Evolutionary conservation across 805 yeast species (phyloP).

Genomic region (Helenozyma baotianmanensis): DNA sequence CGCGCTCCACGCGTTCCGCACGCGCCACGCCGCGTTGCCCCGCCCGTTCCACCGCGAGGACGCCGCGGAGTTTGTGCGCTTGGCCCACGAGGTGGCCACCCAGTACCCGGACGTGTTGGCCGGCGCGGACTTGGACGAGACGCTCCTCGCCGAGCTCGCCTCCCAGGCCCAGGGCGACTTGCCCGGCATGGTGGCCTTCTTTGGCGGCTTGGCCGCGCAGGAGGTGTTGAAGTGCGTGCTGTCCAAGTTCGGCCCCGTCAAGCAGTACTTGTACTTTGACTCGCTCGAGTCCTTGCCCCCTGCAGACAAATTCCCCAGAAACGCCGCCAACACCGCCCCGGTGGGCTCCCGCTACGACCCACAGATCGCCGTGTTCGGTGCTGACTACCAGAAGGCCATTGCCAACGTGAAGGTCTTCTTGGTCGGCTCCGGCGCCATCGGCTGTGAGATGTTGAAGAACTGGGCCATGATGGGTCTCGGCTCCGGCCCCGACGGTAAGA

Average conservation of each 20-base stretch:
- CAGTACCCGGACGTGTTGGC: slow-evolving; percentile 57
- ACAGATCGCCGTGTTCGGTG: slow-evolving; percentile 94
- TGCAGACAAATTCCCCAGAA: slow-evolving; percentile 51
- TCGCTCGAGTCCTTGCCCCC: slow-evolving; percentile 87
- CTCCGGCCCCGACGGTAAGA: slow-evolving; percentile 82
- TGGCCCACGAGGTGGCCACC: slow-evolving; percentile 55
- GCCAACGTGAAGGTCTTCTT: slow-evolving; percentile 79
- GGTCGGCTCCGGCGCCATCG: slow-evolving; percentile 98
- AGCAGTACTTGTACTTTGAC: slow-evolving; percentile 90
- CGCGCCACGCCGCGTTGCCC: slow-evolving; percentile 66
- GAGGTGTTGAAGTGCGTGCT: slow-evolving; percentile 94
- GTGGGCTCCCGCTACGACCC: slow-evolving; percentile 81
- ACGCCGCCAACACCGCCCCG: slow-evolving; percentile 69
- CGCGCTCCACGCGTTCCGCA: slow-evolving; percentile 74
- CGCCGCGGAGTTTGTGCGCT: slow-evolving; percentile 58
- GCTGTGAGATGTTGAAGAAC: slow-evolving; percentile 96
- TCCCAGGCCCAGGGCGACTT: slow-evolving; percentile 89
- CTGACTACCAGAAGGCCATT: slow-evolving; percentile 64
- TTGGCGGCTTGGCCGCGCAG: slow-evolving; percentile 94
- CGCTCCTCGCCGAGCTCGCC: slow-evolving; percentile 66
- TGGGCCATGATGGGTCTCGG: slow-evolving; percentile 98
- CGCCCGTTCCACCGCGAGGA: slow-evolving; percentile 72
- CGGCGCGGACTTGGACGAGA: slow-evolving; percentile 53
- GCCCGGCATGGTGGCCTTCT: slow-evolving; percentile 83
- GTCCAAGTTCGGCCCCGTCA: slow-evolving; percentile 90